Conservation (phyloP, 805 yeast species). For the Kuraishia hungarica region DNA sequence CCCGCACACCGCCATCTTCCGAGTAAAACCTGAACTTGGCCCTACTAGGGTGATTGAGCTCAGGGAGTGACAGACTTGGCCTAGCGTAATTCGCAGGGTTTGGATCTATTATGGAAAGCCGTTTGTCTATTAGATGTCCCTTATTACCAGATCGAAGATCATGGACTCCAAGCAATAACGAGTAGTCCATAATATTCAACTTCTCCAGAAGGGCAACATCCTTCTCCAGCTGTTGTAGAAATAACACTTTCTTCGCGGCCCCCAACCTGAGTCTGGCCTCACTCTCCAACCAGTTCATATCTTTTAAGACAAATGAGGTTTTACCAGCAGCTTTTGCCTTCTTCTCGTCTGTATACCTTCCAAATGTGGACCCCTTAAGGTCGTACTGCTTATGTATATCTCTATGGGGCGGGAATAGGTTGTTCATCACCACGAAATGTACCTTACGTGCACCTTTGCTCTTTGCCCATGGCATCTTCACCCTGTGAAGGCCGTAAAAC, state of each 20-base stretch:
- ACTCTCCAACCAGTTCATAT: slow-evolving; percentile 76
- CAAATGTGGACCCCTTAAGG: slow-evolving; percentile 87
- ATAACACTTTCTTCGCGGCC: slow-evolving; percentile 49
- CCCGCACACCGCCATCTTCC: slow-evolving; percentile 79
- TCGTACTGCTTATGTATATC: slow-evolving; percentile 83
- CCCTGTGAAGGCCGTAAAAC: slow-evolving; percentile 90
- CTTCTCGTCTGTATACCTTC: slow-evolving; percentile 47
- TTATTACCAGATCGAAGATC: slow-evolving; percentile 47
- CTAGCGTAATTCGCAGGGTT: not conserved
- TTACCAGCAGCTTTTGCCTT: slow-evolving; percentile 18
- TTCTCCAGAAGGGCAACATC: slow-evolving; percentile 70
- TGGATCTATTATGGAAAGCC: not conserved
- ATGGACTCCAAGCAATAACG: slow-evolving; percentile 81
- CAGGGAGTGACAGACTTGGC: not conserved
- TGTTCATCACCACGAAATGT: slow-evolving; percentile 94
- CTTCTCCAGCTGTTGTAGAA: slow-evolving; percentile 60
- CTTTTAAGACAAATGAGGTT: slow-evolving; percentile 58
- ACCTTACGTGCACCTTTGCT: slow-evolving; percentile 52
- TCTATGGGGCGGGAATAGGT: slow-evolving; percentile 87
- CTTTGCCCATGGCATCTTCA: slow-evolving; percentile 73
- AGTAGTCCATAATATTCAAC: slow-evolving; percentile 92
- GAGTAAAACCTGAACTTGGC: slow-evolving; percentile 35
- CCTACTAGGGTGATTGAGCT: slow-evolving; percentile 11
- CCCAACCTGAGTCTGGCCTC: slow-evolving; percentile 66
- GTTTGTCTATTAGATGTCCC: not conserved